Evolutionary conservation across 345 rosid species (phyloP).

Genomic region (Schrenkiella parvula): DNA sequence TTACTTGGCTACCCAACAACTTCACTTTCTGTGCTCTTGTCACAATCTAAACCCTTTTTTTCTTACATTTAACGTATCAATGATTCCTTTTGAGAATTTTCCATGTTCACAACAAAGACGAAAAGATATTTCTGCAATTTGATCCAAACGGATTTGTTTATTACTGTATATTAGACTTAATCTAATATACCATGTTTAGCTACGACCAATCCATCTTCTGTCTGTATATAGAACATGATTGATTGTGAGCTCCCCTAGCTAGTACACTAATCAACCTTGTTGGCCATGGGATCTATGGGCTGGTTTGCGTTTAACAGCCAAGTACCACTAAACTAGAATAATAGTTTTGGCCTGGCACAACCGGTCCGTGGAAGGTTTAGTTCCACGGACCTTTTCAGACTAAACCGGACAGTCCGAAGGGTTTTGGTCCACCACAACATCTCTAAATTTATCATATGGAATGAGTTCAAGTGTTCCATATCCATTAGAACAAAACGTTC

Average conservation of each 20-base stretch:
- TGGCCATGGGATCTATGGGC: not conserved
- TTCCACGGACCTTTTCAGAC: not conserved
- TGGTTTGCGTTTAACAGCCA: not conserved
- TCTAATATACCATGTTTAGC: not conserved
- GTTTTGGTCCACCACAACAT: not conserved
- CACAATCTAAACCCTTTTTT: slow-evolving; percentile 23
- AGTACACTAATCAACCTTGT: not conserved
- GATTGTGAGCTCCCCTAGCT: not conserved
- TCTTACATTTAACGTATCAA: slow-evolving; percentile 17
- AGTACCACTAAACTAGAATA: too few species aligned
- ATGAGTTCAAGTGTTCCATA: not conserved
- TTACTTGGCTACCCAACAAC: slow-evolving; percentile 30
- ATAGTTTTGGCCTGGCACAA: not conserved
- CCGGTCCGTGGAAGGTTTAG: not conserved
- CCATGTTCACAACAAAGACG: not conserved
- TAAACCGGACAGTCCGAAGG: not conserved
- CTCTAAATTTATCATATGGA: not conserved
- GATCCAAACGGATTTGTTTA: not conserved
- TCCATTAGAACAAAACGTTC: not conserved
- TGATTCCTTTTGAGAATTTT: slow-evolving; percentile 4
- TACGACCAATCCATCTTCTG: not conserved
- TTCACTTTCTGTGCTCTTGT: slow-evolving; percentile 36
- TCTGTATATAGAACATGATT: not conserved
- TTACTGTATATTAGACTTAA: not conserved
- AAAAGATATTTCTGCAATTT: not conserved